Evolutionary conservation across 2,329 filamentous ascomycete genomes (phyloP).

Genomic region (Xylaria sp.): DNA sequence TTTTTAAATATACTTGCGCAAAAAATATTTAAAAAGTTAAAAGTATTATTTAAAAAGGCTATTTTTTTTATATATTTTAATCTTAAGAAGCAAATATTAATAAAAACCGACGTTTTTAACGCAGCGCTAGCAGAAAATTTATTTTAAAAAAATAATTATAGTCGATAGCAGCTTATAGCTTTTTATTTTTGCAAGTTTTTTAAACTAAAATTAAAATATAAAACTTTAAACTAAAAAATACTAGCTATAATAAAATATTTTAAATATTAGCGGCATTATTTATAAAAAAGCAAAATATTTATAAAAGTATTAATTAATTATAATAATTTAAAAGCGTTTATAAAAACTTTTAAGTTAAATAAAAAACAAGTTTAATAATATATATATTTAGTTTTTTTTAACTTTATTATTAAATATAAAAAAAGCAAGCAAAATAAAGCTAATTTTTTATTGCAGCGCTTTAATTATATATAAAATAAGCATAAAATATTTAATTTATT

Average conservation of each 20-base stretch:
- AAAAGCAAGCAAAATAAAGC: background rate
- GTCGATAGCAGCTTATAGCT: too few species aligned
- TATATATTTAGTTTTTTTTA: background rate
- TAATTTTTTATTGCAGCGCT: background rate
- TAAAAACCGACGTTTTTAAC: background rate
- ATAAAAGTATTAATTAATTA: too few species aligned
- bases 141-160: background rate
- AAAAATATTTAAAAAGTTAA: too few species aligned
- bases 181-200: too few species aligned
- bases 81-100: conserved; percentile 1
- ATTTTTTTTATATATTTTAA: background rate
- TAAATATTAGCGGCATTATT: too few species aligned
- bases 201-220: too few species aligned
- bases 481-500: too few species aligned
- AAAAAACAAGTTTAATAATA: background rate
- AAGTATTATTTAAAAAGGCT: background rate
- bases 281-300: too few species aligned
- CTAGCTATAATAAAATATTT: too few species aligned
- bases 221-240: too few species aligned
- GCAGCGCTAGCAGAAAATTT: background rate
- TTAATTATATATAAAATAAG: too few species aligned
- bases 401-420: background rate
- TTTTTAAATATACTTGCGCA: too few species aligned
- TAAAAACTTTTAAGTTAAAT: background rate
- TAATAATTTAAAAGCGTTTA: background rate